Conservation (phyloP, 768 basidiomycete species). For the Lactarius hengduanensis region DNA sequence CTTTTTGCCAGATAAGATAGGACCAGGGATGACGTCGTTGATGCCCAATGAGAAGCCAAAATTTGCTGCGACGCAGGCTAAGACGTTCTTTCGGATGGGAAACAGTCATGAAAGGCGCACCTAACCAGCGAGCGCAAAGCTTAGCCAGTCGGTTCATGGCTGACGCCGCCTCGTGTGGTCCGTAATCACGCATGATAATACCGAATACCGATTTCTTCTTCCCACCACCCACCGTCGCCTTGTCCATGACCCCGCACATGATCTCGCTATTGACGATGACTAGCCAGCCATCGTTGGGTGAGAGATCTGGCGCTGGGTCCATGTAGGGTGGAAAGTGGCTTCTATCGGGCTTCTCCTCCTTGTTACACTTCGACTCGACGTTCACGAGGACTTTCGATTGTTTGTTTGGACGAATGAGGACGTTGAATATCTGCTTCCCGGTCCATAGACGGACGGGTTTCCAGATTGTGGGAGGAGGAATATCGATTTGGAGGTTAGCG, state of each 20-base stretch:
- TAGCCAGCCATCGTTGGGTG: slow-evolving; percentile 96
- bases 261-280: slow-evolving; percentile 97
- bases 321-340: slow-evolving; percentile 58
- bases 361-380: slow-evolving; percentile 94
- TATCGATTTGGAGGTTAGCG: slow-evolving; percentile 87
- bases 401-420: slow-evolving; percentile 93
- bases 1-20: slow-evolving; percentile 74
- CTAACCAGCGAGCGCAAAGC: slow-evolving; percentile 90
- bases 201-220: slow-evolving; percentile 99
- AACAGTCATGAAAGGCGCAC: slow-evolving; percentile 41
- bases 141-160: slow-evolving; percentile 98
- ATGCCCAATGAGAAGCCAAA: slow-evolving; percentile 97
- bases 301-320: slow-evolving; percentile 74
- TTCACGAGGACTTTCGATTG: slow-evolving; percentile 83
- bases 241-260: slow-evolving; percentile 99
- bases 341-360: slow-evolving; percentile 71
- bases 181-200: slow-evolving; percentile 96
- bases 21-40: slow-evolving; percentile 97
- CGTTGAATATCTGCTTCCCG: slow-evolving; percentile 97
- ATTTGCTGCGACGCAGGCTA: slow-evolving; percentile 63
- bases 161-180: slow-evolving; percentile 86
- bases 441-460: slow-evolving; percentile 96
- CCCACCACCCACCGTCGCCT: slow-evolving; percentile 94
- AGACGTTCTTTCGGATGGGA: neutral
- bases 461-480: slow-evolving; percentile 92